These are phyloP conservation scores for Dichotomocladium elegans DNA, from an alignment of 371 early-diverging fungal genomes.

Conservation along the genomic window DNA sequence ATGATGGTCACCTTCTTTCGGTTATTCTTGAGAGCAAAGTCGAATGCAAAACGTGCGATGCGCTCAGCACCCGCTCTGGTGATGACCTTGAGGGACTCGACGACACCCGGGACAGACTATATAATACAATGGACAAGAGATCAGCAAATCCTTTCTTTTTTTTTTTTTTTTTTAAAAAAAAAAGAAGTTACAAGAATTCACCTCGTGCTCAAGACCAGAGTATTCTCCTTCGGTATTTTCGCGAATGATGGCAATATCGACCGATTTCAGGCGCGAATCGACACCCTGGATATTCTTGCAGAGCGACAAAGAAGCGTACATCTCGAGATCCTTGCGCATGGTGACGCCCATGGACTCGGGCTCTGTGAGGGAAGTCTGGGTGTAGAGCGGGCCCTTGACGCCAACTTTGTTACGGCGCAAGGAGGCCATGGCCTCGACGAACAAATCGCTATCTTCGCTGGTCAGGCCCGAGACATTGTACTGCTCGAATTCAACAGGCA, in stretches of 20 bases:
- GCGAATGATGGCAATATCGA: conserved; percentile 96
- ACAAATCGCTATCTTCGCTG: conserved; percentile 62
- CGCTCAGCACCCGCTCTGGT: conserved; percentile 93
- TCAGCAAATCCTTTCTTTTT: neutral
- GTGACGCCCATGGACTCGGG: conserved; percentile 91
- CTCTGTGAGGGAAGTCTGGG: conserved; percentile 81
- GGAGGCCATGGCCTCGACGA: conserved; percentile 87
- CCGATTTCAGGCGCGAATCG: conserved; percentile 79
- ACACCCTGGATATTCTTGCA: conserved; percentile 82
- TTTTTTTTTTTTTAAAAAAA: no score
- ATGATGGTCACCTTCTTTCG: conserved; percentile 97
- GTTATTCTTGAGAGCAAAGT: conserved; percentile 92
- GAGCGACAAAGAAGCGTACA: conserved; percentile 89
- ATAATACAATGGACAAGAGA: no score
- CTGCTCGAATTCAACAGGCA: conserved; percentile 95
- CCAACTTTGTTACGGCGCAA: conserved; percentile 93
- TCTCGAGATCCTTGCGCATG: conserved; percentile 94
- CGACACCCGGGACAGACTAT: conserved; percentile 91
- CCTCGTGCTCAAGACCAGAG: conserved; percentile 96
- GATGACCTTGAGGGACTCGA: conserved; percentile 95
- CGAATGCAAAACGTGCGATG: conserved; percentile 96
- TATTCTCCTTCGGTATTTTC: conserved; percentile 99
- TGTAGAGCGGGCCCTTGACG: conserved; percentile 93
- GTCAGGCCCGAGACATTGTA: conserved; percentile 89
- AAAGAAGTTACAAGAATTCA: conserved; percentile 20